Conservation (phyloP, 2,329 filamentous ascomycete genomes). For the Fusarium chuoi region DNA sequence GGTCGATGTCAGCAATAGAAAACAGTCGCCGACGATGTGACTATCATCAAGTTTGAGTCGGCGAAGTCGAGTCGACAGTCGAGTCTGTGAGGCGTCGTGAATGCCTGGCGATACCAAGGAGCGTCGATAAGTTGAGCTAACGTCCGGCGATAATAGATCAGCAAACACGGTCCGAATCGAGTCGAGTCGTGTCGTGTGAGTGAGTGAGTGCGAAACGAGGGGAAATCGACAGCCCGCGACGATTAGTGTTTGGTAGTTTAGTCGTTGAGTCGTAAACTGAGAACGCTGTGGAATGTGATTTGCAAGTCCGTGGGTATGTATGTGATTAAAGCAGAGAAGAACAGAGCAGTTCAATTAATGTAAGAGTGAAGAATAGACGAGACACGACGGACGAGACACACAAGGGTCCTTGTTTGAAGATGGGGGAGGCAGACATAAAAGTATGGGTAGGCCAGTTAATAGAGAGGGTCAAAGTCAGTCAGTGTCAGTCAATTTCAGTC, state of each 20-base stretch:
- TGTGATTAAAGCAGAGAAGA: conserved; percentile 29
- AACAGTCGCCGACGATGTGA: conserved; percentile 23
- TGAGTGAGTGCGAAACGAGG: conserved; percentile 31
- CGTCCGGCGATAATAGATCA: conserved; percentile 1
- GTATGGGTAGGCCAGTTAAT: neutral
- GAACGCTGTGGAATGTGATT: conserved; percentile 15
- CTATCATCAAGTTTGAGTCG: conserved; percentile 11
- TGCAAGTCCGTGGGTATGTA: conserved; percentile 15
- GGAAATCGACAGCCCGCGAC: conserved; percentile 45
- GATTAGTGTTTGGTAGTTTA: conserved; percentile 28
- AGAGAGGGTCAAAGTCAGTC: neutral
- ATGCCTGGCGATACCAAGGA: conserved; percentile 25
- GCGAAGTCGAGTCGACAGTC: conserved; percentile 5
- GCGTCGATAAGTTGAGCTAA: conserved; percentile 21
- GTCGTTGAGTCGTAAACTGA: conserved; percentile 35
- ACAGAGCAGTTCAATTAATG: conserved; percentile 30
- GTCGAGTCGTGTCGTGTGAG: conserved; percentile 9
- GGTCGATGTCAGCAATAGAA: conserved; percentile 20
- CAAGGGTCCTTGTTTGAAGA: conserved; percentile 29
- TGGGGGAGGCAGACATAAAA: conserved; percentile 15
- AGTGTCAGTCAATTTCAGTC: neutral
- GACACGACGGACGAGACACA: conserved; percentile 14
- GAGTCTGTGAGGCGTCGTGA: conserved; percentile 5
- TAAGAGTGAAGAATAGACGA: conserved; percentile 8
- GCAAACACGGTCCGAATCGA: conserved; percentile 19